Evolutionary conservation across 495 filamentous ascomycete genomes (phyloP), one percentile per base, ranked within the genome.

Genomic region (Podospora fimiseda): DNA sequence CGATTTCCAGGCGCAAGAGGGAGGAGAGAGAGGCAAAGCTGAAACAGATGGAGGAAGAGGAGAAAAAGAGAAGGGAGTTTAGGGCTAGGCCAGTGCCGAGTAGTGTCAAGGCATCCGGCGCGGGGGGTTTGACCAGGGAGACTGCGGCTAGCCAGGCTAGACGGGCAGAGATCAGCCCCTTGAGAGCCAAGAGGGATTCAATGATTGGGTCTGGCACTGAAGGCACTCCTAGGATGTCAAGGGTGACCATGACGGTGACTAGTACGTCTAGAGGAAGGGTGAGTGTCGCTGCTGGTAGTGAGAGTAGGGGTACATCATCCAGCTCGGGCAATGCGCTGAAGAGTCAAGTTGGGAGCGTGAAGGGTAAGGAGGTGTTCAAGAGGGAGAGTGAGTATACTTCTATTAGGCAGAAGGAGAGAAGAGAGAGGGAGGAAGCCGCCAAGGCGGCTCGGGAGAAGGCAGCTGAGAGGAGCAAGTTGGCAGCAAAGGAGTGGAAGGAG

Each of bases 401-500:
- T 21, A 75, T 77, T 42, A 70, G 74, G 16, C 77, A 80, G 57
- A 68, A 68, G 16, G 76, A 78, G 61, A 75, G 66, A 55, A 64
- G 67, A n/a, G 78, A 78, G 46, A 74, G 80, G 41, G 82, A 85
- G 63, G 69, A 73, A 39, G 74, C 78, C 9, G 74, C 80, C 4
- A 78, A 77, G 60, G 69, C 72, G 54, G 82, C 84, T 5, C 69
- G 83, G 46, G 72, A 78, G 56, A 77, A 77, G 59, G 86, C 86
- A 9, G 83, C 85, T 0, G 85, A 88, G 67, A 64, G 83, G 52
- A 81, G 82, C 13, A 70, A 84, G 49, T 66, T 74, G 60, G 71
- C 79, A 45, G 82, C 81, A 51, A 67, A 85, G 30, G 80, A 84
- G 67, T 89, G 85, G 85, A 84, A 84, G 3, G 82, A 85, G 68